Base-by-base conservation (phyloP, 1,139 yeast species). In the Hyphopichia pseudoburtonii region DNA sequence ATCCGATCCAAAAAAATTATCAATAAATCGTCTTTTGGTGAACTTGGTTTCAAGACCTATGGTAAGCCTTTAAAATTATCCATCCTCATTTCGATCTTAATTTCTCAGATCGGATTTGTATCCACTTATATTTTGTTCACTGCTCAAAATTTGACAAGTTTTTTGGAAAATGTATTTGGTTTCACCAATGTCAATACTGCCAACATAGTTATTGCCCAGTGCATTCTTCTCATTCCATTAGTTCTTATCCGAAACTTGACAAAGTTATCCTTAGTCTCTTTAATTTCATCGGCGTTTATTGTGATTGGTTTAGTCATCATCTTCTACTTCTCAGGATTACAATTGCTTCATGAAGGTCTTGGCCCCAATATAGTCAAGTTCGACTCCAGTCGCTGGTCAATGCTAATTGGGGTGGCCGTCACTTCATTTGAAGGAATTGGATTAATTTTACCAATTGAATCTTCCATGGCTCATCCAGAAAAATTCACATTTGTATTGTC, bases 401-500 rank as follows among this genome's bases (percentile, higher is more conserved):
- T 85, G 66, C 80, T 84, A 45, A 77, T 85, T 40, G 94, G 94
- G 3, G 87, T 86, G 2, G 90, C 90, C 0, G 87, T 85, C 16
- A 84, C 86, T 41, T 82, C 92, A 1, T 85, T 82, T 52, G 94
- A 85, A 62, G 94, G 94, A 1, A 82, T 85, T 43, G 92, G 94
- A 0, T 64, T 85, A 30, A 82, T 85, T 34, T 74, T 85, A 28
- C 94, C 92, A 1, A 83, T 85, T 23, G 88, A 85, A 52, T 78
- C 84, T 37, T 78, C 90, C 3, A 85, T 85, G 92, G 74, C 69
- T 33, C 62, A 79, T 37, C 94, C 92, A 2, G 82, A 82, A 47
- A 72, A 81, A 47, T 85, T 83, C 51, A 86, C 92, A 3, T 51
- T 69, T 47, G 89, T 85, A 3, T 61, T 85, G 34, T 67, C 70